Evolutionary conservation across 495 filamentous ascomycete species (phyloP), one percentile per base, ranked within the genome.

Genomic region (Thermothielavioides terrestris): DNA sequence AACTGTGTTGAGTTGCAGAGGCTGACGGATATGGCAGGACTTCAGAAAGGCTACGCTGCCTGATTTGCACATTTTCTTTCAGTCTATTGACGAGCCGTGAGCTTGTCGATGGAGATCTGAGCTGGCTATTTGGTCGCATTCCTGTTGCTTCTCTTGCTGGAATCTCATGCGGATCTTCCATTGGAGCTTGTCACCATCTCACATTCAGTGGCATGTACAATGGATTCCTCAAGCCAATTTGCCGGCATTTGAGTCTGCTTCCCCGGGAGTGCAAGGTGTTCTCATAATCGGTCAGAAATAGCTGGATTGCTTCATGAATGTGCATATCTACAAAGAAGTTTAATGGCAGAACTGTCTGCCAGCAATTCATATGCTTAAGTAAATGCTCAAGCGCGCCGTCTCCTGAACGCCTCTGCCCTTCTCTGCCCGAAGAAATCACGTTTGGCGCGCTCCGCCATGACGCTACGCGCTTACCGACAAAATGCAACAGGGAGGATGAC

Each of bases 71-170:
- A 40, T 48, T 6, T 59, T 50, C 36, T 56, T 50, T 30, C 40
- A 56, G 34, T 55, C 52, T 27, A 59, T 59, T n/a, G 49, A 59
- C 11, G 56, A 59, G 27, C 48, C 40, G n/a, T 59, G 40, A 53
- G 15, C 21, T 1, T 35, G 20, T 14, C 14, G 4, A n/a, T n/a
- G 4, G 17, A 15, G 22, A 10, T 20, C 12, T 17, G 20, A 5
- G 42, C 4, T 27, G 41, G 41, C 8, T n/a, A 36, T 51, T 31
- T 51, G 34, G 27, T 31, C 7, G 26, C 2, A 46, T 38, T 39
- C 26, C 5, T 6, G 21, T 25, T 43, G 31, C 15, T 27, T 31
- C 10, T 28, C 1, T 43, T 51, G 41, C 32, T 37, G 31, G 15
- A 12, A 18, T 26, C 28, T 36, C 0, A 35, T 32, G 28, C n/a